Percentiles rank a stretch among this genome's conserved stretches.
Evolutionary conservation across 148 eudicot species (phyloP).

Genomic region (Diospyros lotus): DNA sequence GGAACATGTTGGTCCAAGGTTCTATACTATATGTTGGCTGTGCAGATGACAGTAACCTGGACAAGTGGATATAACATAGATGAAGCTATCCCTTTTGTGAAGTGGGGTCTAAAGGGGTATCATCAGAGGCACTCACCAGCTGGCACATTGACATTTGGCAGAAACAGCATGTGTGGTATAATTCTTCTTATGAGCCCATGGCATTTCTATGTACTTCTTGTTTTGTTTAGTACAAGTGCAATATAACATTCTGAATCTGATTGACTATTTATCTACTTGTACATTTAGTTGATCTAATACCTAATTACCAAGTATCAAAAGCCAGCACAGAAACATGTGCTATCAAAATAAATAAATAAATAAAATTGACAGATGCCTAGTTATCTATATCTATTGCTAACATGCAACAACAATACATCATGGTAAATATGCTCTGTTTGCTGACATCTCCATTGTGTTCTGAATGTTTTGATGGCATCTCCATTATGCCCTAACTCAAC

Average conservation of each 20-base stretch:
- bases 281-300: neutral
- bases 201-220: neutral
- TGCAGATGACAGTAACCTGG: slow-evolving; percentile 74
- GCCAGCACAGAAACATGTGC: neutral
- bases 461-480: too few relatives aligned
- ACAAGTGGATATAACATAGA: slow-evolving; percentile 63
- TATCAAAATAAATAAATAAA: neutral
- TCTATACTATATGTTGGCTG: neutral
- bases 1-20: neutral
- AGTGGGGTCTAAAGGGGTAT: slow-evolving; percentile 47
- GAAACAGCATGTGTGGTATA: slow-evolving; percentile 57
- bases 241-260: slow-evolving; percentile 1
- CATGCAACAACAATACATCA: too few relatives aligned
- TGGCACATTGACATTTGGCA: slow-evolving; percentile 56
- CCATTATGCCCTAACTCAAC: too few relatives aligned
- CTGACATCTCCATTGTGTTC: too few relatives aligned
- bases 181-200: neutral
- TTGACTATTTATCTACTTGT: neutral
- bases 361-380: neutral
- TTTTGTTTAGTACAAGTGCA: neutral
- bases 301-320: neutral
- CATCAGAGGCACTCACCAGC: slow-evolving; percentile 38
- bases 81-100: slow-evolving; percentile 53
- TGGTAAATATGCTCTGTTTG: too few relatives aligned
- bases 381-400: too few relatives aligned